Evolutionary conservation across 2,329 filamentous ascomycete species (phyloP).

Genomic region (Fusarium chaquense): DNA sequence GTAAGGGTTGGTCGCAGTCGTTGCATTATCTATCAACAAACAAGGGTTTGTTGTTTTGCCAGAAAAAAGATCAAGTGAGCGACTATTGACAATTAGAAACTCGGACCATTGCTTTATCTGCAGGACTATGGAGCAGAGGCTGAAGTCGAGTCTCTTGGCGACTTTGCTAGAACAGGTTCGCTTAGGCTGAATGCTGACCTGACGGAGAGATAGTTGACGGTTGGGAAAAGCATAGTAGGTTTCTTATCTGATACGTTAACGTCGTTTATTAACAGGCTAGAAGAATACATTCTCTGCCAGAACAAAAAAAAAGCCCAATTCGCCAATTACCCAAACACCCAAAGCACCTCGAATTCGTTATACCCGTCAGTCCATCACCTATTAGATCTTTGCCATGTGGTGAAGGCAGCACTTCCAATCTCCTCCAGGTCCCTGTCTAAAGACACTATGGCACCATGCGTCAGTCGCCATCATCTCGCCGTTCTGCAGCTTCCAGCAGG

Average conservation of each 20-base stretch:
- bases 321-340: constrained; percentile 34
- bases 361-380: neutral
- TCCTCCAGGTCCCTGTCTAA: constrained; percentile 51
- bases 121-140: neutral
- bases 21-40: neutral
- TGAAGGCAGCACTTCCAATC: constrained; percentile 53
- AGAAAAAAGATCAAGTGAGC: constrained; percentile 5
- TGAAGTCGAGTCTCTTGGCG: constrained; percentile 2
- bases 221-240: neutral
- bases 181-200: neutral
- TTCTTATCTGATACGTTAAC: constrained; percentile 4
- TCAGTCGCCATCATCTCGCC: constrained; percentile 52
- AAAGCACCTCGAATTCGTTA: constrained; percentile 20
- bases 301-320: constrained; percentile 23
- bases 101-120: constrained; percentile 14
- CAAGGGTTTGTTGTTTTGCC: constrained; percentile 11
- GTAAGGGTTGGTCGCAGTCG: neutral
- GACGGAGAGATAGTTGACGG: neutral
- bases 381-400: constrained; percentile 48
- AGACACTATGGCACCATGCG: constrained; percentile 52
- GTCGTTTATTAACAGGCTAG: constrained; percentile 23
- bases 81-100: constrained; percentile 25
- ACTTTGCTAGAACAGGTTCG: neutral
- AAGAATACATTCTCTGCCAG: constrained; percentile 15
- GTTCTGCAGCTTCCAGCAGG: constrained; percentile 48